A percentile compares a stretch with the other conserved stretches of the same genome.
phyloP scores from a whole-genome alignment of 805 yeast species.

The Cyberlindnera xylosilytica region DNA sequence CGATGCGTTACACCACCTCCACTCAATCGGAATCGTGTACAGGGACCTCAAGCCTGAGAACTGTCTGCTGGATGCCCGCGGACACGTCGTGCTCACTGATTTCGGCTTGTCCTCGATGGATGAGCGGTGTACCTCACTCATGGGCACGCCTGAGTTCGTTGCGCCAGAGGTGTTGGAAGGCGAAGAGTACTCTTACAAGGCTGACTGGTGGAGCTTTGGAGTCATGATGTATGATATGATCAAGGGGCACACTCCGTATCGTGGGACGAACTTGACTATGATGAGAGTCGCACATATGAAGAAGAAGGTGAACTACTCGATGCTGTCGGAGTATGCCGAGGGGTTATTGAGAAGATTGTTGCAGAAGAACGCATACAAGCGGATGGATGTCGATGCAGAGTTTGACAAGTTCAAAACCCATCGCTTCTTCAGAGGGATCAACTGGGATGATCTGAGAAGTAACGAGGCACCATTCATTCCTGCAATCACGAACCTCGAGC shows the following conservation, averaged over 20 bases:
- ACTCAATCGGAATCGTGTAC: conserved; percentile 77
- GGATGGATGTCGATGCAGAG: conserved; percentile 55
- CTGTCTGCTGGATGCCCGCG: conserved; percentile 71
- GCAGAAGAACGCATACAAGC: conserved; percentile 63
- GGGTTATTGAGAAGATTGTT: conserved; percentile 64
- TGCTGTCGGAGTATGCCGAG: conserved; percentile 66
- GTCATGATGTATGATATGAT: conserved; percentile 75
- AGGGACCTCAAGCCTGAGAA: conserved; percentile 90
- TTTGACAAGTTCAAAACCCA: conserved; percentile 47
- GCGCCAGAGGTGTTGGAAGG: conserved; percentile 89
- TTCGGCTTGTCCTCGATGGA: conserved; percentile 63
- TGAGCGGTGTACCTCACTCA: conserved; percentile 36
- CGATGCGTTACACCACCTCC: conserved; percentile 72
- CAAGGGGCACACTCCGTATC: conserved; percentile 81
- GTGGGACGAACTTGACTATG: conserved; percentile 67
- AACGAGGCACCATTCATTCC: conserved; percentile 75
- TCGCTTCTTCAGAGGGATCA: conserved; percentile 70
- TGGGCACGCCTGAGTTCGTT: conserved; percentile 47
- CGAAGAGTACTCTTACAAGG: conserved; percentile 70
- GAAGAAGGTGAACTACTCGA: conserved; percentile 55
- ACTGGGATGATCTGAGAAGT: conserved; percentile 55
- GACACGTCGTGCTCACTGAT: conserved; percentile 81
- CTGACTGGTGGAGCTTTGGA: conserved; percentile 94
- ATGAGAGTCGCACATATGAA: conserved; percentile 67
- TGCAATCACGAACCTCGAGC: conserved; percentile 63